Base-by-base conservation (phyloP, 1,139 yeast genomes). In the Meyerozyma carpophila region DNA sequence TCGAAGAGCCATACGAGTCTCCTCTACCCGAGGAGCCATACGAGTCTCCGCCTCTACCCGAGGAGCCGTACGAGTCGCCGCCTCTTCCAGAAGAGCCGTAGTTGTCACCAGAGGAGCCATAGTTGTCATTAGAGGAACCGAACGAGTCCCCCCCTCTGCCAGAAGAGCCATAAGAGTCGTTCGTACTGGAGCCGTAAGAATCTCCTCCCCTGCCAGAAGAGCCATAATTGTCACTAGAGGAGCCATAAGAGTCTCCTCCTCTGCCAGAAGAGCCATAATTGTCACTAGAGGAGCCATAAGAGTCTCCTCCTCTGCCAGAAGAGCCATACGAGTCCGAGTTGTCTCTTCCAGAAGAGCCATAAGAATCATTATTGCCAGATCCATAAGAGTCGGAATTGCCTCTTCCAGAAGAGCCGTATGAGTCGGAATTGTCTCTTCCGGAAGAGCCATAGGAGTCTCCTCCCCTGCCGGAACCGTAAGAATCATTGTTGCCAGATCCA, bases 181-280 rank as follows among this genome's bases (percentile, higher is more conserved):
- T 43, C 42, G 50, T 45, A 26, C 46, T 47, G 42, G 51, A 47
- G 34, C 56, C 53, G 42, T 54, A 50, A 11, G 55, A 53, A 14
- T 54, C 44, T 41, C 40, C 37, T 18, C 36, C 41, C 10, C 41
- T 28, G 9, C 36, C 28, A 32, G 43, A 39, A 29, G 43, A 41
- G 37, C 48, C 47, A 43, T 47, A 52, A 5, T 46, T 39, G 36
- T 50, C 53, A 40, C 46, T 25, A 34, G 57, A 49, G 14, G 55
- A 51, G 6, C 63, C 63, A 44, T 58, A 58, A 8, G 61, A 50
- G 42, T 57, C 56, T 37, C 43, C 45, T 3, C 37, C 46, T 24
- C 52, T 25, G n/a, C 39, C 39, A 24, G 54, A 45, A 21, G 51
- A 45, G 37, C 41, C 39, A 26, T 48, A 49, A n/a, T 3, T 4